Conservation (phyloP, 2,329 filamentous ascomycete species). For the Trichoderma koningii region DNA sequence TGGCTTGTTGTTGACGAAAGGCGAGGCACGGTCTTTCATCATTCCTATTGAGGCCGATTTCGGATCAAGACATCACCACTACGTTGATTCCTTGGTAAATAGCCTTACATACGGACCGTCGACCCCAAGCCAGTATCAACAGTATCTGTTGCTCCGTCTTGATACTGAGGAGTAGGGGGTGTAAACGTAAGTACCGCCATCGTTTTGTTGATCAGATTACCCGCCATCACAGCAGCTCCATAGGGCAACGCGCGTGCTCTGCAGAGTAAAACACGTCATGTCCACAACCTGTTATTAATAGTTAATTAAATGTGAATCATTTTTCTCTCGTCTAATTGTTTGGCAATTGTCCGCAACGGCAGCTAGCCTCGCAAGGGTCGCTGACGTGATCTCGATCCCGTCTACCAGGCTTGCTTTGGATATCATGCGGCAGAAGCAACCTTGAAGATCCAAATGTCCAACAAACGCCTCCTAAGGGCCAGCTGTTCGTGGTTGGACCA, state of each 20-base stretch:
- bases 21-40: not conserved
- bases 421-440: not conserved
- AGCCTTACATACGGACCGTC: not conserved
- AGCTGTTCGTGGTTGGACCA: too few relatives aligned
- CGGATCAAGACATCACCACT: not conserved
- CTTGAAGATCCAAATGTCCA: not conserved
- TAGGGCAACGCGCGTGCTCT: slow-evolving; percentile 12
- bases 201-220: slow-evolving; percentile 23
- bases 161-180: not conserved
- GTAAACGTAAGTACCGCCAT: not conserved
- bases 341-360: not conserved
- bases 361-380: not conserved
- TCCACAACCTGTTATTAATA: not conserved
- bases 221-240: slow-evolving; percentile 10
- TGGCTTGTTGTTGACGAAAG: not conserved
- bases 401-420: not conserved
- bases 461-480: not conserved
- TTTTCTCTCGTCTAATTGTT: not conserved
- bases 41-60: not conserved
- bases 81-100: not conserved
- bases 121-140: not conserved
- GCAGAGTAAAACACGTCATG: slow-evolving; percentile 10
- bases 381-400: slow-evolving; percentile 25
- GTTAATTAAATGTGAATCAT: not conserved
- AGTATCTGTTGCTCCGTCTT: not conserved